Percentiles rank a stretch among this genome's conserved stretches.
Evolutionary conservation across 202 grass and related monocot species (phyloP).

Genomic region (Schoenoplectus tabernaemontani): DNA sequence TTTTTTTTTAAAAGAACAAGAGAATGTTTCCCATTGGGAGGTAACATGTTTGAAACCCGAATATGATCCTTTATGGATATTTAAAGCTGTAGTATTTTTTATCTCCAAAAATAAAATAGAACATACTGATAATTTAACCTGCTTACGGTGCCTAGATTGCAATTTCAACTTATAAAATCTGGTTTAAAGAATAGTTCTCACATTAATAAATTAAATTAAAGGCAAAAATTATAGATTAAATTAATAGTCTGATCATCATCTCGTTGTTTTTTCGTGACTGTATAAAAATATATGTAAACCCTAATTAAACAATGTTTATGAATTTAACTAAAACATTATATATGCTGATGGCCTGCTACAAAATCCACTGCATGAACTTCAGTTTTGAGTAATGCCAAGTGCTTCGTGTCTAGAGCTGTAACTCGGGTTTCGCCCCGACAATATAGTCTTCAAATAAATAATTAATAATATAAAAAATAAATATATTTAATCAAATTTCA

Average conservation of each 20-base stretch:
- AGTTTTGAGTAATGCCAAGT: not conserved
- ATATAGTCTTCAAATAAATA: no score
- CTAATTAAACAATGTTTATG: not conserved
- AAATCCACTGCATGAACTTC: not conserved
- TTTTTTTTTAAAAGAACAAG: no score
- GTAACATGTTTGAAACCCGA: no score
- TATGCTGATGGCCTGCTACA: not conserved
- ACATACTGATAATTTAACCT: not conserved
- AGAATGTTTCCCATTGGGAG: no score
- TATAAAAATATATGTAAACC: not conserved
- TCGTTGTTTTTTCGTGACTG: not conserved
- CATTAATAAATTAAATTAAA: slow-evolving; percentile 1
- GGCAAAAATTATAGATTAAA: not conserved
- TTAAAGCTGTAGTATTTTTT: no score
- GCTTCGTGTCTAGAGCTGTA: not conserved
- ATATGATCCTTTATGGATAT: no score
- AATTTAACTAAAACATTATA: not conserved
- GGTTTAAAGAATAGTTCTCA: not conserved
- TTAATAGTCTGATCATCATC: not conserved
- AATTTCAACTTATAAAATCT: not conserved
- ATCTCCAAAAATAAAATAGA: not conserved
- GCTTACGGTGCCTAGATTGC: not conserved
- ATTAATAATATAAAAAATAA: no score
- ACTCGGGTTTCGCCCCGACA: no score
- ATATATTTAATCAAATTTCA: no score